Base-by-base conservation (phyloP, 1,284 basidiomycete species). In the Malassezia caprae region DNA sequence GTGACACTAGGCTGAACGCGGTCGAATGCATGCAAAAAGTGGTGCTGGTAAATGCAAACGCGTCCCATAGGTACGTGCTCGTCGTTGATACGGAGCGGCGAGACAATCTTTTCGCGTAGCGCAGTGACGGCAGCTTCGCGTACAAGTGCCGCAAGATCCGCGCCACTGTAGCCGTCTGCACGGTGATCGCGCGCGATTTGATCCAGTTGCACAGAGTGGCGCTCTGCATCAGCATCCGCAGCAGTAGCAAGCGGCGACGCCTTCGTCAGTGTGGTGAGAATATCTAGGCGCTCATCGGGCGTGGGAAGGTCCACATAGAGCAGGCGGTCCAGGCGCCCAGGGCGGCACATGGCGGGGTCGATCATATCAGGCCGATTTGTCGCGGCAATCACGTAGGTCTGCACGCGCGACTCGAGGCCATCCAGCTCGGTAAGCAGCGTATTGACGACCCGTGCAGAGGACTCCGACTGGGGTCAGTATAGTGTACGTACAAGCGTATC, bases 291-390 rank as follows among this genome's bases (percentile, higher is more conserved):
- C 76, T 96, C 93, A 12, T 78, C 73, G 0, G 84, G 63, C 0
- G 79, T 78, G 1, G 93, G 93, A 1, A 96, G 79, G 74, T 96
- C 93, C 64, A 98, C 91, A 71, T 96, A 98, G 26, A 98, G 81
- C 7, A 96, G 81, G 76, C 96, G 96, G 79, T 98, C 93, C 12
- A 98, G 81, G 24, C 93, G 83, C 0, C 93, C 93, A 0, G 93
- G 93, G 15, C 91, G 85, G 53, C 90, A 89, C 91, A 96, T 96
- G 4, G 93, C 93, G 0, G 93, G 93, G 72, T 96, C 93, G 61
- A 96, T 90, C 84, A 96, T 96, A 77, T 96, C 93, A 0, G 93
- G 93, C n/a, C 93, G 80, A 76, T 98, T 96, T 4, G 93, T 98
- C 1, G 93, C 93, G 0, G 86, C 93, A 62, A 96, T 90, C 24